Evolutionary conservation across 768 basidiomycete species (phyloP), one percentile per base, ranked within the genome.

Genomic region (Phlegmacium glaucopus): DNA sequence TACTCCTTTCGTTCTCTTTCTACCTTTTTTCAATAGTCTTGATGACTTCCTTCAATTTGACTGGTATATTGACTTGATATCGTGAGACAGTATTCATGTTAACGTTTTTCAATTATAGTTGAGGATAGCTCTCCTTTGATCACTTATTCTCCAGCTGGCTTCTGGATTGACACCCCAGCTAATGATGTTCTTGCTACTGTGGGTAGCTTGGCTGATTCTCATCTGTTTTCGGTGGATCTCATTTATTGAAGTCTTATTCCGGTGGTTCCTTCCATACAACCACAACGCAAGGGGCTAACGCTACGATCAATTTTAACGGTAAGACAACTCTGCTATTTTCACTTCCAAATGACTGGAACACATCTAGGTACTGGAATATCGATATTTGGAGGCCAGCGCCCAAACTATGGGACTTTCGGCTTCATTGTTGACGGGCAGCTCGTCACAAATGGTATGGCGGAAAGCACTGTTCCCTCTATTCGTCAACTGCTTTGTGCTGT

Each of bases 51-150:
- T 72, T 72, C 59, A 68, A 71, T 49, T 54, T 77, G 38, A 68
- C 70, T 50, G 68, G 76, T 76, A 8, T 8, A 13, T 28, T 46
- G 50, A 32, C 1, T 6, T 11, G n/a, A n/a, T 15, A 15, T 13
- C 26, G 9, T 48, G 37, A 9, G 11, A n/a, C 29, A 8, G 39
- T 30, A 34, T n/a, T 26, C n/a, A 32, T 27, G n/a, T 39, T 2
- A 15, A 2, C 12, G 13, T 26, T 18, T 27, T 27, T 27, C 35
- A 10, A 28, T 18, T 1, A 11, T 35, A 83, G 81, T 77, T 57
- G 79, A 81, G 56, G 79, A 82, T 55, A 65, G 70, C 59, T 79
- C 79, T 51, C 77, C 79, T 60, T 66, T 80, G 48, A 71, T 82
- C 58, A 55, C 67, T 48, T 82, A 80, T 55, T 58, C 63, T 26